Conservation (phyloP, 768 basidiomycete species). For the Pleurotus giganteus region DNA sequence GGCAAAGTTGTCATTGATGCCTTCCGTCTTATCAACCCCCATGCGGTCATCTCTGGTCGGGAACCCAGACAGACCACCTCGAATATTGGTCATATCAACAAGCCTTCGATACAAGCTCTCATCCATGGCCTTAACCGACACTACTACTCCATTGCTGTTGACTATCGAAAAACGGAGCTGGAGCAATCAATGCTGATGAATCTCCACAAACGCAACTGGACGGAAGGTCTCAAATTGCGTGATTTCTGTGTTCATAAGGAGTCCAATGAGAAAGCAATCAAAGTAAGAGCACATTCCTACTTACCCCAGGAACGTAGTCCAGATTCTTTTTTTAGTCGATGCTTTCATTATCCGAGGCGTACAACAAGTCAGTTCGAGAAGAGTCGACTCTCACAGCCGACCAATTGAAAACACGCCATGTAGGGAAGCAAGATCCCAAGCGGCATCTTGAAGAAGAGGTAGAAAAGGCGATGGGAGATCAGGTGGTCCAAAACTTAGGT, state of each 20-base stretch:
- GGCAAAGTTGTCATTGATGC: constrained; percentile 99
- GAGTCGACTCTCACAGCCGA: constrained; percentile 93
- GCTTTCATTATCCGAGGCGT: constrained; percentile 88
- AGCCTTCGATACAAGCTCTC: constrained; percentile 97
- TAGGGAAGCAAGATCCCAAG: constrained; percentile 98
- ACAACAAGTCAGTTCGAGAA: constrained; percentile 98
- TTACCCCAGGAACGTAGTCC: not conserved
- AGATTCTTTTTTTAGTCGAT: constrained; percentile 61
- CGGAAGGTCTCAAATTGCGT: constrained; percentile 88
- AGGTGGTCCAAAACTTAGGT: constrained; percentile 92
- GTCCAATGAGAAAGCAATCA: constrained; percentile 89
- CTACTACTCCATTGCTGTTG: constrained; percentile 97
- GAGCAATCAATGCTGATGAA: constrained; percentile 99
- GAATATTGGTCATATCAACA: constrained; percentile 98
- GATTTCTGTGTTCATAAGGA: constrained; percentile 91
- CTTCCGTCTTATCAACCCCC: constrained; percentile 94
- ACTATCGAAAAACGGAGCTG: constrained; percentile 96
- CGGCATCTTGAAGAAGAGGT: constrained; percentile 96
- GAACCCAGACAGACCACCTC: constrained; percentile 97
- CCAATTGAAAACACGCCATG: constrained; percentile 95
- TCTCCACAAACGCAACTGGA: constrained; percentile 98
- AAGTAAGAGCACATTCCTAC: constrained; percentile 50
- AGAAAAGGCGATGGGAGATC: constrained; percentile 97
- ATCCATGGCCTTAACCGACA: constrained; percentile 98
- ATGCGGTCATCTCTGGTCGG: constrained; percentile 84